A percentile compares a stretch with the other conserved stretches of the same genome.
phyloP scores from a whole-genome alignment of 129 eudicot genomes.

The Apium graveolens region DNA sequence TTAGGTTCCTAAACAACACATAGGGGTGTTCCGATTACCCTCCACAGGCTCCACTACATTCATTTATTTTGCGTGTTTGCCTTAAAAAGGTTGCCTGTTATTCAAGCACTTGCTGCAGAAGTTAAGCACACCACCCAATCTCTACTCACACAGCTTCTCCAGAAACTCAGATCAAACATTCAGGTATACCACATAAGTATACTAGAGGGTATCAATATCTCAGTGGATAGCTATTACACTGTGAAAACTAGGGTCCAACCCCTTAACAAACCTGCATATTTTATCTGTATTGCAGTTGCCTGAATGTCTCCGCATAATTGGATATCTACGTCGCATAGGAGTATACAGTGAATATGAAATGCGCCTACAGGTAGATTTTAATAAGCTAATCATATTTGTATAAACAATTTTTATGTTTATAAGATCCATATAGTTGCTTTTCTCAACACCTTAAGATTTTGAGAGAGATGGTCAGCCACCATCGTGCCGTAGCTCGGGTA shows the following conservation, averaged over 20 bases:
- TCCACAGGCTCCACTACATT: conserved; percentile 7
- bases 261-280: conserved; percentile 3
- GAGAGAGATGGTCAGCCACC: neutral
- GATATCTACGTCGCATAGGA: conserved; percentile 93
- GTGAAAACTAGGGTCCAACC: neutral
- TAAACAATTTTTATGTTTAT: neutral
- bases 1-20: too few relatives aligned
- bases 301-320: conserved; percentile 96
- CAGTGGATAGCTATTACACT: neutral
- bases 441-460: neutral
- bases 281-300: conserved; percentile 58
- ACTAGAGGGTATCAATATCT: conserved; percentile 7
- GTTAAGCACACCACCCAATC: conserved; percentile 87
- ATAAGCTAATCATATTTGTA: neutral
- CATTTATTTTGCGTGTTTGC: neutral
- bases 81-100: conserved; percentile 57
- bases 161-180: conserved; percentile 85
- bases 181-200: conserved; percentile 38
- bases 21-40: conserved; percentile 2
- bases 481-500: neutral
- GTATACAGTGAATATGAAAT: conserved; percentile 82
- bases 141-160: conserved; percentile 93
- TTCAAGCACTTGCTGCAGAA: conserved; percentile 85
- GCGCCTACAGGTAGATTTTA: conserved; percentile 75
- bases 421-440: neutral